A percentile compares a stretch with the other conserved stretches of the same genome.
Evolutionary conservation across 1,284 basidiomycete species (phyloP).

Genomic region (Cutaneotrichosporon spelunceum): DNA sequence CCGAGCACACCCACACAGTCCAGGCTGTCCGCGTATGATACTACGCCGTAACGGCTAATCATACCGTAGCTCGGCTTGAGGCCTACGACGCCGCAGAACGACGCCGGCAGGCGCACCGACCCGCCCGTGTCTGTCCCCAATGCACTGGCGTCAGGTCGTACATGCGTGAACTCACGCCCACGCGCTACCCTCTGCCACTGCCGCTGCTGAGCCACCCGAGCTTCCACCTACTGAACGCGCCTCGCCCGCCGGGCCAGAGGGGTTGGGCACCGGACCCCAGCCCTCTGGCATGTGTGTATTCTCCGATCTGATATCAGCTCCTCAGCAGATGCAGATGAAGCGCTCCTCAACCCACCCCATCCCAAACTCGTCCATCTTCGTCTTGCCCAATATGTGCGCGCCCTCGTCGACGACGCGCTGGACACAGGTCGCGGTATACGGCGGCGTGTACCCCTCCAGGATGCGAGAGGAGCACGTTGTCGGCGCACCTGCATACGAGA

Average conservation of each 20-base stretch:
- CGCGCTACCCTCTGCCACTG: conserved; percentile 63
- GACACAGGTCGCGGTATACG: conserved; percentile 86
- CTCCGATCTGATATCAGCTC: conserved; percentile 37
- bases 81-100: conserved; percentile 88
- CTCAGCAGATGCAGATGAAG: neutral
- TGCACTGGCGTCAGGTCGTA: conserved; percentile 58
- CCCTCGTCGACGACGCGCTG: conserved; percentile 62
- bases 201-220: conserved; percentile 55
- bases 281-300: conserved; percentile 32
- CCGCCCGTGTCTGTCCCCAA: conserved; percentile 94
- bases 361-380: conserved; percentile 97
- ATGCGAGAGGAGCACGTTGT: conserved; percentile 79
- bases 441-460: conserved; percentile 68
- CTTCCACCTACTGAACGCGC: conserved; percentile 64
- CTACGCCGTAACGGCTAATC: conserved; percentile 84
- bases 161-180: conserved; percentile 61
- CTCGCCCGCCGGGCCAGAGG: conserved; percentile 54
- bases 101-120: conserved; percentile 84
- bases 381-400: conserved; percentile 75
- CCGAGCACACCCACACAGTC: conserved; percentile 89
- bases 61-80: conserved; percentile 94
- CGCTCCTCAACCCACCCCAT: conserved; percentile 69
- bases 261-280: conserved; percentile 66
- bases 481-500: conserved; percentile 64
- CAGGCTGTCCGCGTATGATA: conserved; percentile 90